Conservation (phyloP, 495 filamentous ascomycete genomes). For the Durotheca rogersii region DNA sequence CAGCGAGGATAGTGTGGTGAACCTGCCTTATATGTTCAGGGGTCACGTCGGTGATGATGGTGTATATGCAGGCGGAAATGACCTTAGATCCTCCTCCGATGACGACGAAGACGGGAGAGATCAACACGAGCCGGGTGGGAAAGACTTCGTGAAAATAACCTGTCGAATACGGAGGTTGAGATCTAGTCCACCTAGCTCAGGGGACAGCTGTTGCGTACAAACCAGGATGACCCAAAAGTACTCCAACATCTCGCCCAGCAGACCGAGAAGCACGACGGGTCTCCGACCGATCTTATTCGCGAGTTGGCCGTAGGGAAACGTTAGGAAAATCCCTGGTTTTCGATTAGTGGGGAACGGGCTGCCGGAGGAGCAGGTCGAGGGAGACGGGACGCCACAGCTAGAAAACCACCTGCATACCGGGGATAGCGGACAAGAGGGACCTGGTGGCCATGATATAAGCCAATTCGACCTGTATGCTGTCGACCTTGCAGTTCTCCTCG, state of each 20-base stretch:
- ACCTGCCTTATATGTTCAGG: constrained; percentile 3
- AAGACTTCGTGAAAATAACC: constrained; percentile 2
- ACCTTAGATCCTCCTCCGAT: constrained; percentile 6
- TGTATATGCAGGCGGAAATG: background rate
- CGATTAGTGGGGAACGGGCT: no score
- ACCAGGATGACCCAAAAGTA: constrained; percentile 5
- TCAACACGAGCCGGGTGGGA: no score
- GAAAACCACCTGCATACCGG: no score
- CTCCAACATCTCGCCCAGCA: constrained; percentile 3
- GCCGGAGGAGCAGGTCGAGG: no score
- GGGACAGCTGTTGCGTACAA: no score
- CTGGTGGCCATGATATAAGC: background rate
- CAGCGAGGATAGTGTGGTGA: no score
- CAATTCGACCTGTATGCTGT: constrained; percentile 3
- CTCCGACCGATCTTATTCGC: constrained; percentile 2
- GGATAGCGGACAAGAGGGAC: background rate
- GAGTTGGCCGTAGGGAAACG: background rate
- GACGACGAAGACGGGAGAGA: constrained; percentile 1
- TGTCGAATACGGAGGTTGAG: background rate
- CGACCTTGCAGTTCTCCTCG: constrained; percentile 2
- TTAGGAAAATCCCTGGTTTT: background rate
- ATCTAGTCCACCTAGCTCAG: constrained; percentile 8
- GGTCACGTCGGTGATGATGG: constrained; percentile 1
- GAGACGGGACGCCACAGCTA: no score
- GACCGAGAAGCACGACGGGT: constrained; percentile 4